phyloP scores from a whole-genome alignment of 2,329 filamentous ascomycete genomes.

The Pseudomassariella vexata region DNA sequence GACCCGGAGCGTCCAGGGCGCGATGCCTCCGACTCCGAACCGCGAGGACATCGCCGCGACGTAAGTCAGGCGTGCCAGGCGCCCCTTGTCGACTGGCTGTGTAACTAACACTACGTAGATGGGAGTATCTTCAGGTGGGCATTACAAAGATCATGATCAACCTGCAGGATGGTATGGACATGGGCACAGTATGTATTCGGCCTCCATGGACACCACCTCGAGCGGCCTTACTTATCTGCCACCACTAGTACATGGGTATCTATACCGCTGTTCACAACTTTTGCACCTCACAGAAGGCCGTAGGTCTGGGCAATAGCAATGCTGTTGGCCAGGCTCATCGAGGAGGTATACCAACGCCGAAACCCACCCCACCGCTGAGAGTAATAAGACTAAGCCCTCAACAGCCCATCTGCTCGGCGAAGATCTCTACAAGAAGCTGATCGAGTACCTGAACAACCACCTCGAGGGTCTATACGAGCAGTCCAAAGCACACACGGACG shows the following conservation, averaged over 20 bases:
- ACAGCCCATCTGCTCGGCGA: slow-evolving; percentile 89
- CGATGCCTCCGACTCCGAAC: slow-evolving; percentile 6
- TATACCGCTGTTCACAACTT: slow-evolving; percentile 99
- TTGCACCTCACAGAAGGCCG: slow-evolving; percentile 94
- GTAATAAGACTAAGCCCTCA: slow-evolving; percentile 13
- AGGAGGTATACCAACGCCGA: slow-evolving; percentile 55
- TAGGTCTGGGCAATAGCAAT: slow-evolving; percentile 44
- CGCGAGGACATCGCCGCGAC: slow-evolving; percentile 6
- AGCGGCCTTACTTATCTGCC: slow-evolving; percentile 7
- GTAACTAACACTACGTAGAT: slow-evolving; percentile 46
- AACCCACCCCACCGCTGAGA: neutral
- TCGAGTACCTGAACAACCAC: slow-evolving; percentile 75
- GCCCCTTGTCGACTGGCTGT: neutral
- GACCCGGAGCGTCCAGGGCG: neutral
- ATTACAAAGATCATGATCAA: slow-evolving; percentile 93
- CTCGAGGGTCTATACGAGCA: slow-evolving; percentile 64
- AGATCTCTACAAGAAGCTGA: slow-evolving; percentile 89
- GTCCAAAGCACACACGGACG: slow-evolving; percentile 78
- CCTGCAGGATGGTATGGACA: slow-evolving; percentile 86
- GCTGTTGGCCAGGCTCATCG: slow-evolving; percentile 53
- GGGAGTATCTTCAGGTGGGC: slow-evolving; percentile 82
- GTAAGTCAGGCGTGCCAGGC: neutral
- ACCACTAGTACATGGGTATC: slow-evolving; percentile 83
- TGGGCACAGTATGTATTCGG: slow-evolving; percentile 68
- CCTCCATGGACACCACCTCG: too few relatives aligned